Conservation (phyloP, 2,329 filamentous ascomycete genomes). For the Ophiostoma populinum region DNA sequence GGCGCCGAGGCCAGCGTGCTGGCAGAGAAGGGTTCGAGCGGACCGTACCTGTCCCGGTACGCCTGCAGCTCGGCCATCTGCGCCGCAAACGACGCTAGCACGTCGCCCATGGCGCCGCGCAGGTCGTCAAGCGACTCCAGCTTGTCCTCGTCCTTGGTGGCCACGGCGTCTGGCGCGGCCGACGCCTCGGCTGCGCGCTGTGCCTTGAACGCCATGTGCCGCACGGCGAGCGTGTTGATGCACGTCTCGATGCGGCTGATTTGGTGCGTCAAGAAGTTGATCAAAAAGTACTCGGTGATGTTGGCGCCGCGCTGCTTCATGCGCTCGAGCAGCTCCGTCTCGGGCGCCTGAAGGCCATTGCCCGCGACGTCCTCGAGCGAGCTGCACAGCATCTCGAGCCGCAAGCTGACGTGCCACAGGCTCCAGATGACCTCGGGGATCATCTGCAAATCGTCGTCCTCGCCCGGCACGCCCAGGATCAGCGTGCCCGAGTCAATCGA, state of each 20-base stretch:
- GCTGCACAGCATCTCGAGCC: slow-evolving; percentile 86
- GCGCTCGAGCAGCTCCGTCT: slow-evolving; percentile 64
- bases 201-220: slow-evolving; percentile 47
- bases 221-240: slow-evolving; percentile 59
- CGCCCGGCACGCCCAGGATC: slow-evolving; percentile 1
- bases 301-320: slow-evolving; percentile 55
- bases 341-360: slow-evolving; percentile 54
- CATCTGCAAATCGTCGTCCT: slow-evolving; percentile 4
- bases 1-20: neutral
- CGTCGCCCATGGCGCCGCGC: slow-evolving; percentile 57
- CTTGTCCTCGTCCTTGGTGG: slow-evolving; percentile 44
- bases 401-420: slow-evolving; percentile 74
- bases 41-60: slow-evolving; percentile 38
- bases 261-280: slow-evolving; percentile 88
- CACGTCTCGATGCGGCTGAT: slow-evolving; percentile 91
- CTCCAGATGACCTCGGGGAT: slow-evolving; percentile 62
- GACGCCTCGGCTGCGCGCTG: neutral
- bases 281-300: slow-evolving; percentile 70
- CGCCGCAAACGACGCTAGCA: slow-evolving; percentile 43
- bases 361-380: slow-evolving; percentile 56
- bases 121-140: slow-evolving; percentile 52
- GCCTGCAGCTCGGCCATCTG: slow-evolving; percentile 47
- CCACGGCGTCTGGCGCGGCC: neutral
- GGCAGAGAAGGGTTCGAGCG: slow-evolving; percentile 16
- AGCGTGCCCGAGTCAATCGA: slow-evolving; percentile 1